phyloP scores from a whole-genome alignment of 495 filamentous ascomycete species.

The Lophiostoma macrostomum region DNA sequence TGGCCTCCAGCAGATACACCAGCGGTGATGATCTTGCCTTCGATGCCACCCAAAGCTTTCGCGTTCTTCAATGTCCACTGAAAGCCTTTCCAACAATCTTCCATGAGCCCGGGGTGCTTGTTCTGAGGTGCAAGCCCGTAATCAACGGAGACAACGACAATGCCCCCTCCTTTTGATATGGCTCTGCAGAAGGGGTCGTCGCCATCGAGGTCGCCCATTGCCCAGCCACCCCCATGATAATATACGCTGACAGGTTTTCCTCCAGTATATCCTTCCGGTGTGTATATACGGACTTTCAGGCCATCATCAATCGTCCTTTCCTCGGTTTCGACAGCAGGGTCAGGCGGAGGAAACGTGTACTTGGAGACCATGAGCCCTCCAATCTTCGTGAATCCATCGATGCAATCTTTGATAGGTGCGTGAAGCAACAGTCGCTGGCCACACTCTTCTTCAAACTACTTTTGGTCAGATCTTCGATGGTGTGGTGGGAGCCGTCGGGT shows the following conservation, averaged over 20 bases:
- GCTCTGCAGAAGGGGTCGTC: conserved; percentile 26
- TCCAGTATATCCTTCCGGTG: conserved; percentile 20
- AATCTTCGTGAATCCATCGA: conserved; percentile 19
- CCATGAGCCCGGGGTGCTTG: conserved; percentile 24
- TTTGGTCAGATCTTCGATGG: conserved; percentile 3
- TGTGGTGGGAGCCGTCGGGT: background rate
- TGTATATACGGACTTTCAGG: conserved; percentile 29
- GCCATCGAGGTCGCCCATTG: conserved; percentile 29
- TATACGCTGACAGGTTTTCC: conserved; percentile 30
- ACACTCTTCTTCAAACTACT: conserved; percentile 33
- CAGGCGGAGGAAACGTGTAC: conserved; percentile 28
- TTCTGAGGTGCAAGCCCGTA: conserved; percentile 31
- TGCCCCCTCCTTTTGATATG: conserved; percentile 18
- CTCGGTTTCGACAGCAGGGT: conserved; percentile 27
- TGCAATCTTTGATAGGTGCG: conserved; percentile 16
- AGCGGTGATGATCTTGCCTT: conserved; percentile 22
- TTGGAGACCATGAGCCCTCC: conserved; percentile 24
- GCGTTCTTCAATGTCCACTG: conserved; percentile 30
- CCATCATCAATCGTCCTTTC: conserved; percentile 17
- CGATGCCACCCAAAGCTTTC: conserved; percentile 18
- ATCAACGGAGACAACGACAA: conserved; percentile 29
- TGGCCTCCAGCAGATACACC: conserved; percentile 25
- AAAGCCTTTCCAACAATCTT: conserved; percentile 29
- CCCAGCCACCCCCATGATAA: conserved; percentile 31
- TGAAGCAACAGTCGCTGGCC: conserved; percentile 29